Evolutionary conservation across 345 rosid genomes (phyloP).

Genomic region (Euphorbia lathyris): DNA sequence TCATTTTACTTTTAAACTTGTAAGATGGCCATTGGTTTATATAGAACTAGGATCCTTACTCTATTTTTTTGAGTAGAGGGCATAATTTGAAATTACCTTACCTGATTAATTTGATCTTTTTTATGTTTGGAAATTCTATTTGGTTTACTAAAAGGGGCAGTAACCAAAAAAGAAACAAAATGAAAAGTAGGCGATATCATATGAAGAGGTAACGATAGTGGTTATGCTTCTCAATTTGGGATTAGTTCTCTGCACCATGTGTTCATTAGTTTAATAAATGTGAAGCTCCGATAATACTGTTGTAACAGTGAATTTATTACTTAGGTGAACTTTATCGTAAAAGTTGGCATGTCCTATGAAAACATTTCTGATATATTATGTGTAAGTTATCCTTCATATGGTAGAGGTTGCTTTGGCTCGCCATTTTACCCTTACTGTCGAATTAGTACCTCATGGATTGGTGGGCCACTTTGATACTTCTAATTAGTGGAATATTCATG

Average conservation of each 20-base stretch:
- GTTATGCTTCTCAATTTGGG: not conserved
- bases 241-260: not conserved
- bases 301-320: not conserved
- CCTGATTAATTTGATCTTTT: not conserved
- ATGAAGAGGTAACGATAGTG: not conserved
- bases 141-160: not conserved
- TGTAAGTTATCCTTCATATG: not conserved
- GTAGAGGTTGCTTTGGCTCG: not conserved
- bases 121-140: not conserved
- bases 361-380: not conserved
- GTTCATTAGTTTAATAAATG: not conserved
- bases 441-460: not conserved
- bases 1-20: constrained; percentile 1
- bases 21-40: not conserved
- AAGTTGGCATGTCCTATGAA: not conserved
- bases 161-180: not conserved
- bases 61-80: not conserved
- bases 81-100: not conserved
- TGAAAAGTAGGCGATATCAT: not conserved
- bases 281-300: not conserved
- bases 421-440: not conserved
- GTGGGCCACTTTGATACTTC: not conserved
- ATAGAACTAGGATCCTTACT: not conserved
- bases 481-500: not conserved
- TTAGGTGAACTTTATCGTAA: not conserved